Base-by-base conservation (phyloP, 2,329 filamentous ascomycete species). In the Paecilomyces fulvus region DNA sequence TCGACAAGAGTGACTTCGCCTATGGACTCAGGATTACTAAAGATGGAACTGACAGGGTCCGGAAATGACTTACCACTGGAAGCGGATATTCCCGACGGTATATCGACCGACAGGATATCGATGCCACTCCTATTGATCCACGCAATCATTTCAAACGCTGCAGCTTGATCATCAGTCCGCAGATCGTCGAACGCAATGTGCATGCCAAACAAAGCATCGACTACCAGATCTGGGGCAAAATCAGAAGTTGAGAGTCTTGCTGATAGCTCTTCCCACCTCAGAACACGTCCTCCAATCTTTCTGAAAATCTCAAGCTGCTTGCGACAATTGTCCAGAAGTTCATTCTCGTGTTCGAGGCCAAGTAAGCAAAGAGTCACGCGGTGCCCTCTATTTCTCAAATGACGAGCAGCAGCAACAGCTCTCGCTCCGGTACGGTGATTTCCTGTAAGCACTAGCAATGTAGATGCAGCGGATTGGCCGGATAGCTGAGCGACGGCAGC, bases 61-160 rank as follows among this genome's bases (percentile, higher is more conserved):
- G 82, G 53, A 83, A 75, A 81, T 14, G 83, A 80, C 67, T 81
- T 82, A 65, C 90, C 90, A 43, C 85, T 86, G 0, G 85, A 84
- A 2, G 89, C 90, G 61, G 92, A 90, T 52, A 96, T 84, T 4
- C 94, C 94, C 0, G 89, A 92, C 0, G 94, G 94, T 5, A 95
- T 84, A 68, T 96, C 92, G n/a, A 99, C 83, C 0, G 91, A 89
- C 20, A 99, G 76, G 2, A 94, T 87, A 57, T 87, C 85, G 0
- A 90, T 86, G 61, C 91, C 89, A 68, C 87, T 89, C 61, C 91
- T 87, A 68, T 96, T 97, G 2, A 90, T 88, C 91, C 92, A 97
- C 60, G 91, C 88, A 66, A 96, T 94, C 67, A 96, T 83, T 67
- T 95, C 88, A 66, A 95, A 92, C 0, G 90, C 89, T 0, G 87